Evolutionary conservation across 768 basidiomycete genomes (phyloP), one percentile per base, ranked within the genome.

Genomic region (Omphalotus guepiniiformis): DNA sequence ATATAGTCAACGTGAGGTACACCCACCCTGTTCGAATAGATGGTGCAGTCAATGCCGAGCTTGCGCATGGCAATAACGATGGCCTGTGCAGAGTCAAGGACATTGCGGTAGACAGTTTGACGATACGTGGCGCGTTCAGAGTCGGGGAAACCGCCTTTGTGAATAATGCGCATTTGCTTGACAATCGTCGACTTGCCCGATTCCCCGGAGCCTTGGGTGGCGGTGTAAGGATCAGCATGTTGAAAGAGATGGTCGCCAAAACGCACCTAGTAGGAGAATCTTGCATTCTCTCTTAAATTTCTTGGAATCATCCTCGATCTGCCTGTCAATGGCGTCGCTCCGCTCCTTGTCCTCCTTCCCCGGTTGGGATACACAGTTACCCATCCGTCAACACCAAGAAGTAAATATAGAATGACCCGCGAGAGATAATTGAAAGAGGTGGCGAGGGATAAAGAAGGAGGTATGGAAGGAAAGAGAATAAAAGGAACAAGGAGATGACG

Each of bases 151-250:
- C 94, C 94, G 52, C 85, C 82, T 63, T 95, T 89, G 63, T 98
- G 89, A 40, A 97, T 93, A 49, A 97, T 94, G 75, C 95, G 96
- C 93, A 98, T 96, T 66, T 98, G 94, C 63, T 98, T 97, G 28
- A 96, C 93, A 54, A 98, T 92, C 0, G 94, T 98, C 3, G 82
- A 85, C 69, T 97, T 97, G 5, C 94, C 95, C 1, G 88, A 90
- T 71, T 95, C 93, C 57, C 94, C 92, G 12, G 93, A 93, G 47
- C 94, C 93, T 94, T 41, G 40, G 41, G 23, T 32, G 39, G 25
- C 39, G 27, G 15, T 49, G 22, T 43, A 39, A 35, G 42, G 16
- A 30, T 26, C 7, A 12, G 25, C 6, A 12, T 18, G 46, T 13
- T 27, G 6, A 22, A 38, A 41, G 16, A 35, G 23, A 11, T 23